phyloP scores from a whole-genome alignment of 2,329 filamentous ascomycete genomes.

The Coniosporium tulheliwenetii region DNA sequence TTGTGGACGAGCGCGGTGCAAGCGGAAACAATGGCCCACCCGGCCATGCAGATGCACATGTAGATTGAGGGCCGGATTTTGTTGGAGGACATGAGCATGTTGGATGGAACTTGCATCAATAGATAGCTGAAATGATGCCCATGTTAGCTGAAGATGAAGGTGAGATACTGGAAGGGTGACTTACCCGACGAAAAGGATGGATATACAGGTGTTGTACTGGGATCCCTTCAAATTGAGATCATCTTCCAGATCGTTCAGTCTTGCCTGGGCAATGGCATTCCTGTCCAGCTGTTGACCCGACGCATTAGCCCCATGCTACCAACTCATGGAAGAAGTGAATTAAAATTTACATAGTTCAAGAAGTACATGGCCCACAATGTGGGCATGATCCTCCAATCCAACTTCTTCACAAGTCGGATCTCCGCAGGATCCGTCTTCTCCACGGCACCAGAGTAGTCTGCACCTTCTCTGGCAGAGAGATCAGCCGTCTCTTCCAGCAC shows the following conservation, averaged over 20 bases:
- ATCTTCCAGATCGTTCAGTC: slow-evolving; percentile 18
- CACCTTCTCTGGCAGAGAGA: slow-evolving; percentile 8
- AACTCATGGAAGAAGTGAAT: background rate
- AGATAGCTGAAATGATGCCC: too few species aligned
- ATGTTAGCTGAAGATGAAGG: too few species aligned
- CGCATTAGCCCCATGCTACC: background rate
- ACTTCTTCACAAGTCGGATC: slow-evolving; percentile 14
- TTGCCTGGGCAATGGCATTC: slow-evolving; percentile 32
- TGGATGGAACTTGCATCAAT: slow-evolving; percentile 14
- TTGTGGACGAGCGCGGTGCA: slow-evolving; percentile 25
- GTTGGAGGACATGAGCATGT: slow-evolving; percentile 15
- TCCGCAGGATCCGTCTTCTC: slow-evolving; percentile 15
- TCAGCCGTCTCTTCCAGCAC: too few species aligned
- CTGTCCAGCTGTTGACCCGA: slow-evolving; percentile 17
- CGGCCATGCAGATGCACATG: slow-evolving; percentile 17
- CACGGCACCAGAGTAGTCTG: slow-evolving; percentile 23
- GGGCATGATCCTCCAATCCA: slow-evolving; percentile 7
- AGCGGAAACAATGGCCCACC: slow-evolving; percentile 24
- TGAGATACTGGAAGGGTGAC: too few species aligned
- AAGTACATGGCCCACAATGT: slow-evolving; percentile 2
- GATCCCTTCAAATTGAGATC: slow-evolving; percentile 28
- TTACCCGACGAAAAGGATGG: slow-evolving; percentile 24
- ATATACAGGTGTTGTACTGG: slow-evolving; percentile 29
- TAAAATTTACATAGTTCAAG: background rate
- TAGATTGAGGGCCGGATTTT: slow-evolving; percentile 18